phyloP scores from a whole-genome alignment of 768 basidiomycete genomes.

The Trametes elegans region DNA sequence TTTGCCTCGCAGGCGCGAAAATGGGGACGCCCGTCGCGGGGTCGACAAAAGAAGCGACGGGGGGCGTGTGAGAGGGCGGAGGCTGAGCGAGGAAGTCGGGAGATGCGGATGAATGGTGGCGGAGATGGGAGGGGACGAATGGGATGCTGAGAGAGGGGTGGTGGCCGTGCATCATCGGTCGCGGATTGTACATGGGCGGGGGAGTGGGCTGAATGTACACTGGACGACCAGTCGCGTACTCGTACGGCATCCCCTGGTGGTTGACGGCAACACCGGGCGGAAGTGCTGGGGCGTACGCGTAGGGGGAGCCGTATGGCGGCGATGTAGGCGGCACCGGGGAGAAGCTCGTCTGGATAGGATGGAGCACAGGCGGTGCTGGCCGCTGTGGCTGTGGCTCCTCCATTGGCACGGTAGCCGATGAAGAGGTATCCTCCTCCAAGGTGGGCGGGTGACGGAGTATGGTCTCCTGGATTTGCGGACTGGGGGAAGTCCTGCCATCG shows the following conservation, averaged over 20 bases:
- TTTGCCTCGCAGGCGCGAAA: constrained; percentile 71
- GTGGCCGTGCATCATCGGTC: constrained; percentile 59
- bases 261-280: constrained; percentile 74
- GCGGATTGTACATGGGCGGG: constrained; percentile 63
- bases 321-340: constrained; percentile 41
- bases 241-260: constrained; percentile 77
- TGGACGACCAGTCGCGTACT: constrained; percentile 77
- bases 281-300: constrained; percentile 51
- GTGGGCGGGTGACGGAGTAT: constrained; percentile 40
- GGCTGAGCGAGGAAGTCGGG: constrained; percentile 62
- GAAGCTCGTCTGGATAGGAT: constrained; percentile 45
- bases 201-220: constrained; percentile 63
- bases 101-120: constrained; percentile 53
- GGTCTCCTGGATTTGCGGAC: constrained; percentile 44
- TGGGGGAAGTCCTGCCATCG: constrained; percentile 15
- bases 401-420: constrained; percentile 3
- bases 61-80: constrained; percentile 56
- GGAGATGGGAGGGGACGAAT: constrained; percentile 63
- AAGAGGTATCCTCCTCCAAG: constrained; percentile 21
- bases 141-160: constrained; percentile 43
- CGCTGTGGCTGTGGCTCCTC: constrained; percentile 20
- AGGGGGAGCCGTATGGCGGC: constrained; percentile 68
- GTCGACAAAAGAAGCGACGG: constrained; percentile 62
- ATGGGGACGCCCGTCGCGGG: constrained; percentile 66
- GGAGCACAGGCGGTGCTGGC: constrained; percentile 38